Evolutionary conservation across 2,329 filamentous ascomycete genomes (phyloP).

Genomic region (Phoma sp.): DNA sequence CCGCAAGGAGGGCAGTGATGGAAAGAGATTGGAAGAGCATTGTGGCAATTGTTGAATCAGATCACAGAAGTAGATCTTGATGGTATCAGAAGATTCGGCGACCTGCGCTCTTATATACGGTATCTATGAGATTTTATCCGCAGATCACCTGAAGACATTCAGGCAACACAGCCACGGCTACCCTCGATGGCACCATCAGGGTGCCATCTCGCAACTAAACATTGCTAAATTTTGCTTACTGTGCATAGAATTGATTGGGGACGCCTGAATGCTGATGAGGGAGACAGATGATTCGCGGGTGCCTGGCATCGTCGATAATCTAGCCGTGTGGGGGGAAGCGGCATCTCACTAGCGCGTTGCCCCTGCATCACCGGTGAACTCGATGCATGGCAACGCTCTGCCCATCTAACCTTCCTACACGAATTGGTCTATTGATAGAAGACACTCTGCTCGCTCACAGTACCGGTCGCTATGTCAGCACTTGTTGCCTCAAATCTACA

Average conservation of each 20-base stretch:
- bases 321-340: background rate
- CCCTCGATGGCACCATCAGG: too few relatives aligned
- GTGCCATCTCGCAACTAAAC: background rate
- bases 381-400: too few relatives aligned
- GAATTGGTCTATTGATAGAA: too few relatives aligned
- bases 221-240: background rate
- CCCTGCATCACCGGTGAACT: background rate
- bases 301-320: background rate
- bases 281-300: background rate
- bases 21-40: conserved; percentile 38
- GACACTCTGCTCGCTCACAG: too few relatives aligned
- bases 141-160: too few relatives aligned
- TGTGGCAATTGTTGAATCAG: background rate
- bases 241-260: background rate
- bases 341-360: background rate
- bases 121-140: too few relatives aligned
- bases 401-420: too few relatives aligned
- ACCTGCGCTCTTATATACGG: background rate
- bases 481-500: too few relatives aligned
- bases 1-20: conserved; percentile 9
- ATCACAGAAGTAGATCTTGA: background rate
- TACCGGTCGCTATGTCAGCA: too few relatives aligned
- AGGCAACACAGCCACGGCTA: too few relatives aligned
- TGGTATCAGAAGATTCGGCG: background rate
- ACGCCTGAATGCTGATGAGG: background rate